A percentile compares a stretch with the other conserved stretches of the same genome.
These are phyloP conservation scores for Linum tenue DNA, from an alignment of 345 rosid species.

Conservation along the genomic window DNA sequence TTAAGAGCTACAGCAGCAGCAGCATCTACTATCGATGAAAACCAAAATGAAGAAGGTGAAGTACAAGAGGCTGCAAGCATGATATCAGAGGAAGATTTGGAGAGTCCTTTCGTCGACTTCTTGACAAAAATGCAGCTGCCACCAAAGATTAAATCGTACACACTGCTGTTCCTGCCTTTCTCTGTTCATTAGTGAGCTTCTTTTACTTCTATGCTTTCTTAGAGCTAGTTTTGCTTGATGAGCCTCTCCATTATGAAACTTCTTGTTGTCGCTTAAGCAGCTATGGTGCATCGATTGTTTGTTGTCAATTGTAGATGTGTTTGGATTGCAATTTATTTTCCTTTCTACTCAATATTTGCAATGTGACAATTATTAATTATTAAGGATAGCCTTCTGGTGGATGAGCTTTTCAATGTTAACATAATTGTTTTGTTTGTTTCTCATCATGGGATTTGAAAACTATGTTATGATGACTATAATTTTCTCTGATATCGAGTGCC, in stretches of 20 bases:
- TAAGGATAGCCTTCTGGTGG: no score
- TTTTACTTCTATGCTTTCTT: neutral
- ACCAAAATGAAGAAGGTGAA: conserved; percentile 4
- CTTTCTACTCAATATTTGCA: no score
- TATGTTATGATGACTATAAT: no score
- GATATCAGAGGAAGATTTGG: conserved; percentile 63
- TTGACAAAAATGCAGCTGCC: conserved; percentile 64
- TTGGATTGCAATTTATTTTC: no score
- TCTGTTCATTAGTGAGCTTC: conserved; percentile 23
- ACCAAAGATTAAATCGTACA: conserved; percentile 68
- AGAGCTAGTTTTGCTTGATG: no score
- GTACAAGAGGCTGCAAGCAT: conserved; percentile 9
- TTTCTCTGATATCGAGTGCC: neutral
- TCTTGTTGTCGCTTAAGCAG: no score
- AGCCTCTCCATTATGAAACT: no score
- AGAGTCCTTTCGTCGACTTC: conserved; percentile 59
- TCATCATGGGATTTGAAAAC: no score
- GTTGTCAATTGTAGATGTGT: no score
- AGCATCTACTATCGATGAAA: conserved; percentile 7
- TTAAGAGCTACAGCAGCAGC: conserved; percentile 16
- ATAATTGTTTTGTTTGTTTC: neutral
- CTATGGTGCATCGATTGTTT: no score
- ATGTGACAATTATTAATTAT: no score
- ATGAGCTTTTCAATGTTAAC: no score
- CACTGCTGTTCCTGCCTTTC: conserved; percentile 15